A percentile compares a stretch with the other conserved stretches of the same genome.
Evolutionary conservation across 1,284 basidiomycete species (phyloP).

Genomic region (Meira miltonrushii): DNA sequence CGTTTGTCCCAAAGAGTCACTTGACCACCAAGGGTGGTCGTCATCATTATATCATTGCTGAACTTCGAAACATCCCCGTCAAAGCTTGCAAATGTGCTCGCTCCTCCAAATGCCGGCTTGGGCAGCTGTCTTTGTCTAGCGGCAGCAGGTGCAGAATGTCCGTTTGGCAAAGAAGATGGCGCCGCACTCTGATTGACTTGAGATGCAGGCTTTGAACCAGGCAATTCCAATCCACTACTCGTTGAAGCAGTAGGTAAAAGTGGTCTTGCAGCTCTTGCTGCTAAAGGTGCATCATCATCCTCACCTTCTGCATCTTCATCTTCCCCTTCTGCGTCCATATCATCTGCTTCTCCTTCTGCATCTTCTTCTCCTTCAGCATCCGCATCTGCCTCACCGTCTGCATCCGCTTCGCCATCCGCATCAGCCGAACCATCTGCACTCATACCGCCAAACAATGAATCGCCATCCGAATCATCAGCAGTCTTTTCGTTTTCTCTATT

Average conservation of each 20-base stretch:
- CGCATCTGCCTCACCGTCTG: constrained; percentile 17
- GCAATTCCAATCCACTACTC: constrained; percentile 1
- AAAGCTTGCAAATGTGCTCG: constrained; percentile 35
- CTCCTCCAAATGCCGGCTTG: constrained; percentile 44
- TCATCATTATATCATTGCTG: constrained; percentile 80
- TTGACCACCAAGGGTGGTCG: constrained; percentile 85
- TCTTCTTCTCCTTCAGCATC: constrained; percentile 19
- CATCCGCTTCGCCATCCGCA: constrained; percentile 17
- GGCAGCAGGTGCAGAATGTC: not conserved
- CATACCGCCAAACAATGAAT: constrained; percentile 25
- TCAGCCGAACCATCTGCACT: constrained; percentile 20
- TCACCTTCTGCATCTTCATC: constrained; percentile 23
- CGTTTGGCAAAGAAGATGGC: not conserved
- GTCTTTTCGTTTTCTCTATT: not conserved
- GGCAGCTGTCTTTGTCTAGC: constrained; percentile 13
- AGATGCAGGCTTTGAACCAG: not conserved
- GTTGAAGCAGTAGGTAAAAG: constrained; percentile 3
- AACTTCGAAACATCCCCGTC: constrained; percentile 55
- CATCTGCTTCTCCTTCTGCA: constrained; percentile 15
- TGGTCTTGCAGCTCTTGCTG: constrained; percentile 13
- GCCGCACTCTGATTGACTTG: not conserved
- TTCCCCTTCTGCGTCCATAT: constrained; percentile 24
- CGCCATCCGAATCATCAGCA: constrained; percentile 31
- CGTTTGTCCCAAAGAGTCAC: constrained; percentile 85
- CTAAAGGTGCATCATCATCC: constrained; percentile 28